These are phyloP conservation scores for Triticum urartu DNA, from an alignment of 176 grass and related monocot genomes.

Conservation along the genomic window DNA sequence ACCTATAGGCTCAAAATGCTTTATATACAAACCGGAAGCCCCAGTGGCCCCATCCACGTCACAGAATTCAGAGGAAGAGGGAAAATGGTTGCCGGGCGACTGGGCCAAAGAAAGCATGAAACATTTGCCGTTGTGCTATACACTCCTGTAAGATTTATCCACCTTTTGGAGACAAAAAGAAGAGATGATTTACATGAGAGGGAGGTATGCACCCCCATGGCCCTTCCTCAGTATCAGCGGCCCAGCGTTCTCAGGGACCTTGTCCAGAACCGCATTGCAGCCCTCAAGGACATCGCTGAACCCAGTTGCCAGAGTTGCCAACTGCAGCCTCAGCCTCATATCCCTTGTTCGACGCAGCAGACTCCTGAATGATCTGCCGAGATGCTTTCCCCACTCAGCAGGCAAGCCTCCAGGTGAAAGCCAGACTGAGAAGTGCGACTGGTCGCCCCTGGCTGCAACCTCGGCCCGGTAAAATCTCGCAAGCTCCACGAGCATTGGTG, in stretches of 20 bases:
- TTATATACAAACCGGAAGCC: slow-evolving; percentile 26
- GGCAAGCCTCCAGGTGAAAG: slow-evolving; percentile 90
- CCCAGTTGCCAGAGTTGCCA: slow-evolving; percentile 71
- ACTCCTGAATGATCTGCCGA: slow-evolving; percentile 84
- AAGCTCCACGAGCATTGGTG: slow-evolving; percentile 75
- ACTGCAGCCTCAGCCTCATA: slow-evolving; percentile 76
- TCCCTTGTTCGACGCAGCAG: slow-evolving; percentile 78
- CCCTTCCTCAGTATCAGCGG: slow-evolving; percentile 83
- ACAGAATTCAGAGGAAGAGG: not conserved
- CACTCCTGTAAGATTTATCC: not conserved
- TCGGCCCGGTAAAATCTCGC: slow-evolving; percentile 88
- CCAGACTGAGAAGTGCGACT: slow-evolving; percentile 89
- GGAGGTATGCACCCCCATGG: slow-evolving; percentile 90
- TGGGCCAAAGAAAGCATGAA: not conserved
- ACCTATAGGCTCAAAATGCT: slow-evolving; percentile 26
- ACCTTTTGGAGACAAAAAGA: not conserved
- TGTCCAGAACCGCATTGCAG: slow-evolving; percentile 77
- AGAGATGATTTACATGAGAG: slow-evolving; percentile 62
- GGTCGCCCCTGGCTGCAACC: slow-evolving; percentile 89
- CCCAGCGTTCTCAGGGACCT: slow-evolving; percentile 85
- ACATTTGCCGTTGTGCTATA: not conserved
- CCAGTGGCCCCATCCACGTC: not conserved
- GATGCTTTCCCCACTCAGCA: slow-evolving; percentile 91
- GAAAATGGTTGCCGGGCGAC: not conserved
- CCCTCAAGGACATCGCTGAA: slow-evolving; percentile 65